phyloP scores from a whole-genome alignment of 805 yeast genomes.

The Cyberlindnera subsufficiens region DNA sequence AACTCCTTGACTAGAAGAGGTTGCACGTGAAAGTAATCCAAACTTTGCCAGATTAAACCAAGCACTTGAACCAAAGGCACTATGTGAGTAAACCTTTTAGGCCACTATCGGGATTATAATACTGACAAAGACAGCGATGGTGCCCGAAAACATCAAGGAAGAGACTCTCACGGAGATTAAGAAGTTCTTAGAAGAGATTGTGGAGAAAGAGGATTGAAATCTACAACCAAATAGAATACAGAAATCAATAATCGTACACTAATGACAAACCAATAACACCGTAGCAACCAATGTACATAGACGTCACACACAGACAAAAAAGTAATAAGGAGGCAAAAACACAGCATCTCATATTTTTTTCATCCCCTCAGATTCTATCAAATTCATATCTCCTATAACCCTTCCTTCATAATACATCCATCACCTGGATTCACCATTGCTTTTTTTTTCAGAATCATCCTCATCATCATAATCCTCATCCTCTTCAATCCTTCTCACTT shows the following conservation, averaged over 20 bases:
- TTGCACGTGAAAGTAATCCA: conserved; percentile 35
- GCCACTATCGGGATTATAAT: not conserved
- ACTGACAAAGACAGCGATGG: conserved; percentile 35
- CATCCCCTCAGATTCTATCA: too few species aligned
- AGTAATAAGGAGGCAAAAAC: too few species aligned
- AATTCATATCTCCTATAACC: too few species aligned
- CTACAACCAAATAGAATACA: not conserved
- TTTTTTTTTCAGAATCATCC: conserved; percentile 18
- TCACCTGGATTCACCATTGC: conserved; percentile 12
- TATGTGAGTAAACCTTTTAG: conserved; percentile 32
- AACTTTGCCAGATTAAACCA: conserved; percentile 48
- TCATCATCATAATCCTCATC: conserved; percentile 34
- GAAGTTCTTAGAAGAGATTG: conserved; percentile 48
- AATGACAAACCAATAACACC: not conserved
- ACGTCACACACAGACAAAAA: not conserved
- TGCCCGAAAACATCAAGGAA: conserved; percentile 59
- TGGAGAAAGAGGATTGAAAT: conserved; percentile 27
- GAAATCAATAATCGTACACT: not conserved
- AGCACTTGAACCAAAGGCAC: conserved; percentile 58
- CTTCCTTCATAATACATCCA: not conserved
- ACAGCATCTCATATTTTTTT: too few species aligned
- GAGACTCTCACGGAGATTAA: conserved; percentile 54
- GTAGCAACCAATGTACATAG: conserved; percentile 1
- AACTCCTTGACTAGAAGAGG: conserved; percentile 23
- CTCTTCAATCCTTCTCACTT: conserved; percentile 34